A percentile compares a stretch with the other conserved stretches of the same genome.
Evolutionary conservation across 257 asterid species (phyloP).

Genomic region (Anisodus acutangulus): DNA sequence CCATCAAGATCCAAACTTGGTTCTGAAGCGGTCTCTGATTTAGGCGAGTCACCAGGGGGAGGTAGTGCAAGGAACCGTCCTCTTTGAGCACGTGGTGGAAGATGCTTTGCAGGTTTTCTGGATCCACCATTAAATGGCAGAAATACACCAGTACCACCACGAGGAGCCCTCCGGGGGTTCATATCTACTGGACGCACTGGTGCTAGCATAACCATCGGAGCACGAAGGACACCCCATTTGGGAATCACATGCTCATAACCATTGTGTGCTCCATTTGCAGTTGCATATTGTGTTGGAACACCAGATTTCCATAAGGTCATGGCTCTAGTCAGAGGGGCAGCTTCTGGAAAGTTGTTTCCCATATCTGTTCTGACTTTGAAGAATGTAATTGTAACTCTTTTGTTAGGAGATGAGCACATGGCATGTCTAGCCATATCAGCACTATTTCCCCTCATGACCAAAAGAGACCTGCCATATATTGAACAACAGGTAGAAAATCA

Average conservation of each 20-base stretch:
- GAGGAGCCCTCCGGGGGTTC: constrained; percentile 59
- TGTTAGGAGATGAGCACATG: constrained; percentile 85
- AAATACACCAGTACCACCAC: constrained; percentile 95
- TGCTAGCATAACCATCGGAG: constrained; percentile 75
- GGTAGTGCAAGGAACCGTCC: constrained; percentile 66
- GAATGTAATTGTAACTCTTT: constrained; percentile 82
- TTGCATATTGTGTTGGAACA: constrained; percentile 50
- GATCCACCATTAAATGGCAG: constrained; percentile 76
- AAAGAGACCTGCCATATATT: constrained; percentile 63
- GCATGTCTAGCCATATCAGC: constrained; percentile 92
- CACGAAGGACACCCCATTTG: constrained; percentile 71
- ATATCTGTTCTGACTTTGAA: constrained; percentile 67
- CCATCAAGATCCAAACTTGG: constrained; percentile 42
- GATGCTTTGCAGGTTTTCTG: constrained; percentile 73
- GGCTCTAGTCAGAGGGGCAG: constrained; percentile 46
- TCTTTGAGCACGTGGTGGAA: constrained; percentile 91
- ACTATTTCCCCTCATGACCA: constrained; percentile 95
- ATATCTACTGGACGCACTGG: constrained; percentile 63
- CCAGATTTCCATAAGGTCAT: constrained; percentile 86
- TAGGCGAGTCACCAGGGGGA: constrained; percentile 51
- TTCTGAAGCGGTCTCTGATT: constrained; percentile 46
- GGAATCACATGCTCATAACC: constrained; percentile 58
- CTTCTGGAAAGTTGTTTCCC: constrained; percentile 42
- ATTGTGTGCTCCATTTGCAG: constrained; percentile 39
- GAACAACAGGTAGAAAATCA: background rate